Conservation (phyloP, 2,329 filamentous ascomycete genomes). For the Xylariaceae sp. region DNA sequence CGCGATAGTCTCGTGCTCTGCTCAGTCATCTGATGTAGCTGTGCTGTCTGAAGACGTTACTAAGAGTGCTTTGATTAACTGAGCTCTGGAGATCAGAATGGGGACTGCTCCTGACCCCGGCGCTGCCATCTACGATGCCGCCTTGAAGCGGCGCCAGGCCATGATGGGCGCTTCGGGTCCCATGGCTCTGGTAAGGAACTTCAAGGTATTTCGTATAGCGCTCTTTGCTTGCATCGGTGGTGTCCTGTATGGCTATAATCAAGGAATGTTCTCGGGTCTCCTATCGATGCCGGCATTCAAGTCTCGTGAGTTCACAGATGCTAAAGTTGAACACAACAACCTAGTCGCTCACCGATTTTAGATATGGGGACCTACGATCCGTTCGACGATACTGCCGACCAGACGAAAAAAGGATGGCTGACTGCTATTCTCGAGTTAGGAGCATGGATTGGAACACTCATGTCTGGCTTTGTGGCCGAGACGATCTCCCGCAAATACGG, state of each 20-base stretch:
- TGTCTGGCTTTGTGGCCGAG: slow-evolving; percentile 70
- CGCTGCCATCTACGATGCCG: slow-evolving; percentile 39
- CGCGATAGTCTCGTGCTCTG: background rate
- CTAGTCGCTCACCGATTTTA: slow-evolving; percentile 21
- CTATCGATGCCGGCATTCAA: slow-evolving; percentile 54
- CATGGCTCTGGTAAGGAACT: slow-evolving; percentile 53
- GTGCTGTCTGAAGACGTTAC: background rate
- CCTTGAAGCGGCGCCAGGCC: slow-evolving; percentile 37
- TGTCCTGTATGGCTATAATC: slow-evolving; percentile 67
- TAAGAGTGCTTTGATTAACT: background rate
- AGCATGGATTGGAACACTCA: slow-evolving; percentile 70
- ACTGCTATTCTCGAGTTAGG: slow-evolving; percentile 70
- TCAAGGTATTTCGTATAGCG: slow-evolving; percentile 57
- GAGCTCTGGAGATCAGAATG: slow-evolving; percentile 5
- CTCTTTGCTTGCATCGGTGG: slow-evolving; percentile 61
- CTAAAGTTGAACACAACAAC: background rate
- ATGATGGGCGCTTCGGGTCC: slow-evolving; percentile 42
- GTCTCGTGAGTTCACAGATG: slow-evolving; percentile 36
- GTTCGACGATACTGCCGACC: slow-evolving; percentile 39
- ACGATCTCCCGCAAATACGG: slow-evolving; percentile 64
- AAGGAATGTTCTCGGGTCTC: slow-evolving; percentile 73
- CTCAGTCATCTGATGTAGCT: background rate
- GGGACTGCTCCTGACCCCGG: slow-evolving; percentile 21
- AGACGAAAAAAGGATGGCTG: slow-evolving; percentile 56
- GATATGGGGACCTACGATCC: slow-evolving; percentile 55